Percentiles rank a stretch among this genome's conserved stretches.
Conservation (phyloP, 2,329 filamentous ascomycete genomes). For the Aspergillus novoparasiticus region DNA sequence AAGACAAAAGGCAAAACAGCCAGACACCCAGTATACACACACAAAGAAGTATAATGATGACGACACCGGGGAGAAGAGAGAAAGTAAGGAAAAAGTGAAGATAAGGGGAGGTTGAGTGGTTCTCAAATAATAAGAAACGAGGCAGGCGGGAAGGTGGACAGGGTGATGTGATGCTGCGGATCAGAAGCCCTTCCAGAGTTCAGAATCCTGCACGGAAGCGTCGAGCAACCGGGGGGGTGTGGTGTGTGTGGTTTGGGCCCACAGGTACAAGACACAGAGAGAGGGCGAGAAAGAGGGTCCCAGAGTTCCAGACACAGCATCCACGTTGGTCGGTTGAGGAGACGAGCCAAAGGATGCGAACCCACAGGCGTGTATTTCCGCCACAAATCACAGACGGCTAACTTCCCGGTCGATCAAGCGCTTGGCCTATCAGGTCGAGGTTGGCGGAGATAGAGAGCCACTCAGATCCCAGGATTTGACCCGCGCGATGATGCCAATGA, state of each 20-base stretch:
- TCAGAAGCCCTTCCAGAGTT: conserved; percentile 1
- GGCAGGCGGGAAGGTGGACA: not conserved
- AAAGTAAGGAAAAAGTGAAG: not conserved
- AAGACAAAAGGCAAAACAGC: not conserved
- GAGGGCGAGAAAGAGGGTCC: not conserved
- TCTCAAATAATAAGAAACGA: conserved; percentile 4
- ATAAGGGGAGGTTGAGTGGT: not conserved
- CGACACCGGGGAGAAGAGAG: not conserved
- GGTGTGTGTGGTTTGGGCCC: not conserved
- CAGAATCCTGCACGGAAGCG: conserved; percentile 7
- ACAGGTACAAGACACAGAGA: not conserved
- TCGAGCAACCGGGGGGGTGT: conserved; percentile 1
- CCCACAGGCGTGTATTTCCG: conserved; percentile 5
- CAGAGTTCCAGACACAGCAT: conserved; percentile 4
- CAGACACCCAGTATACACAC: not conserved
- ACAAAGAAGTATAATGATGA: conserved; percentile 2
- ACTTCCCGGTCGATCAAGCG: conserved; percentile 7
- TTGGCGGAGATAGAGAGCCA: conserved; percentile 3
- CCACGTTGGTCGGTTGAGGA: conserved; percentile 5
- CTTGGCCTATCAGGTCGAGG: not conserved
- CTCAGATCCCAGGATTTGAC: not conserved
- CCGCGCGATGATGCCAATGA: not conserved
- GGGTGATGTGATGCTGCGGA: conserved; percentile 4
- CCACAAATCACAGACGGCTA: conserved; percentile 5
- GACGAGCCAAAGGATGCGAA: conserved; percentile 3